These are phyloP conservation scores for Lactifluus piperatus DNA, from an alignment of 768 basidiomycete species.

Conservation along the genomic window DNA sequence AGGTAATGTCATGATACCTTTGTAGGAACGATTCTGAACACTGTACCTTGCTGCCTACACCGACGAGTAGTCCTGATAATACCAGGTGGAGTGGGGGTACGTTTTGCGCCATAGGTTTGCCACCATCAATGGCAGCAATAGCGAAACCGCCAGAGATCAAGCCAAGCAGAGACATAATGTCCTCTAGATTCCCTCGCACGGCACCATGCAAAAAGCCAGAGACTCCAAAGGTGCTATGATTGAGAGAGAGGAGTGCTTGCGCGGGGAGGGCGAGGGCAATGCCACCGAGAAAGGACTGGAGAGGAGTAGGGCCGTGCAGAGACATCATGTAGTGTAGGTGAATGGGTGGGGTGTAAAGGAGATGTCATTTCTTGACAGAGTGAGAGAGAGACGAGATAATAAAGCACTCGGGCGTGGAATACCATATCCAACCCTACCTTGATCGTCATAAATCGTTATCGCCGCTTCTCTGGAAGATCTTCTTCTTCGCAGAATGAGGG, in stretches of 20 bases:
- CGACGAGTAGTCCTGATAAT: slow-evolving; percentile 47
- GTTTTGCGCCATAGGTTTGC: slow-evolving; percentile 23
- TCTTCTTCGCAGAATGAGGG: background rate
- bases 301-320: slow-evolving; percentile 25
- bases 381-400: background rate
- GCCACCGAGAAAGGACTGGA: slow-evolving; percentile 50
- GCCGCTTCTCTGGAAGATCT: background rate
- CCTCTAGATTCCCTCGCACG: slow-evolving; percentile 37
- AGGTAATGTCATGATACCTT: background rate
- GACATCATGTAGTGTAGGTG: background rate
- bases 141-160: slow-evolving; percentile 41
- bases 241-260: slow-evolving; percentile 43
- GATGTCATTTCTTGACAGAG: background rate
- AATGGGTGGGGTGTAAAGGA: background rate
- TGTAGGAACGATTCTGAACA: background rate
- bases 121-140: slow-evolving; percentile 34
- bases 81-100: slow-evolving; percentile 27
- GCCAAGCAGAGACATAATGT: slow-evolving; percentile 34
- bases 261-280: slow-evolving; percentile 42
- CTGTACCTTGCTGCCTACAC: slow-evolving; percentile 42
- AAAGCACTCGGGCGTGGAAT: background rate
- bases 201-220: slow-evolving; percentile 53
- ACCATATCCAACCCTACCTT: too few species aligned
- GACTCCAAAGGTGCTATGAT: slow-evolving; percentile 50
- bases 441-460: background rate